Conservation (phyloP, 2,329 filamentous ascomycete species). For the Ceratocystis smalleyi region DNA sequence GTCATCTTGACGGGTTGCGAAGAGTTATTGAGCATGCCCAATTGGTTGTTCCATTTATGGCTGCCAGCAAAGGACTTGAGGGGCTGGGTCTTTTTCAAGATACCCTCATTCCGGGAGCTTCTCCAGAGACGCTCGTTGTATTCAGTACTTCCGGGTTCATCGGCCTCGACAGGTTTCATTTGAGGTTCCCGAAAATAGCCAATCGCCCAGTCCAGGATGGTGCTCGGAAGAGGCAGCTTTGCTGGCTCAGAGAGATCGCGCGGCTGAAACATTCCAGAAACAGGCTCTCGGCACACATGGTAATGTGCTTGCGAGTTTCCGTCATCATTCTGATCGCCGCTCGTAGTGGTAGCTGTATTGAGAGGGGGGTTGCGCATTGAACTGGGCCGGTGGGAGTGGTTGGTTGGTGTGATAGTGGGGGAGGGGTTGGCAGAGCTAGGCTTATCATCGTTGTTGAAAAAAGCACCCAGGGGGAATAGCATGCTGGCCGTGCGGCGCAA, state of each 20-base stretch:
- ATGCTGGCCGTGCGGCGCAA: slow-evolving; percentile 49
- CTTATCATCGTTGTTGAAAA: slow-evolving; percentile 36
- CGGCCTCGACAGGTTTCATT: slow-evolving; percentile 90
- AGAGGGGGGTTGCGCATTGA: slow-evolving; percentile 13
- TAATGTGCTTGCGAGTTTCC: slow-evolving; percentile 53
- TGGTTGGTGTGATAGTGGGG: slow-evolving; percentile 17
- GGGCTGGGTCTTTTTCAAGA: slow-evolving; percentile 82
- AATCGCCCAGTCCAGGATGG: slow-evolving; percentile 87
- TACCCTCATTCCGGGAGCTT: slow-evolving; percentile 78
- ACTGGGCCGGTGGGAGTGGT: slow-evolving; percentile 22
- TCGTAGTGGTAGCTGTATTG: slow-evolving; percentile 30
- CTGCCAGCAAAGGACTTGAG: slow-evolving; percentile 76
- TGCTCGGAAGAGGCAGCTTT: slow-evolving; percentile 60
- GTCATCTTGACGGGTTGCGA: slow-evolving; percentile 84
- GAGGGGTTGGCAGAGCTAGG: slow-evolving; percentile 24
- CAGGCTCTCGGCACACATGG: slow-evolving; percentile 58
- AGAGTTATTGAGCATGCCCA: slow-evolving; percentile 73
- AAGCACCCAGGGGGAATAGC: slow-evolving; percentile 37
- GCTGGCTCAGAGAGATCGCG: slow-evolving; percentile 45
- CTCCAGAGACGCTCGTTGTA: slow-evolving; percentile 94
- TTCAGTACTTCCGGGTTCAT: slow-evolving; percentile 88
- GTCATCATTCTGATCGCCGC: slow-evolving; percentile 58
- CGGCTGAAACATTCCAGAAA: slow-evolving; percentile 58
- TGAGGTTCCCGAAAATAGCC: slow-evolving; percentile 97
- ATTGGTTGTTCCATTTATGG: slow-evolving; percentile 72